Evolutionary conservation across 805 yeast genomes (phyloP).

Genomic region (Hanseniaspora valbyensis): DNA sequence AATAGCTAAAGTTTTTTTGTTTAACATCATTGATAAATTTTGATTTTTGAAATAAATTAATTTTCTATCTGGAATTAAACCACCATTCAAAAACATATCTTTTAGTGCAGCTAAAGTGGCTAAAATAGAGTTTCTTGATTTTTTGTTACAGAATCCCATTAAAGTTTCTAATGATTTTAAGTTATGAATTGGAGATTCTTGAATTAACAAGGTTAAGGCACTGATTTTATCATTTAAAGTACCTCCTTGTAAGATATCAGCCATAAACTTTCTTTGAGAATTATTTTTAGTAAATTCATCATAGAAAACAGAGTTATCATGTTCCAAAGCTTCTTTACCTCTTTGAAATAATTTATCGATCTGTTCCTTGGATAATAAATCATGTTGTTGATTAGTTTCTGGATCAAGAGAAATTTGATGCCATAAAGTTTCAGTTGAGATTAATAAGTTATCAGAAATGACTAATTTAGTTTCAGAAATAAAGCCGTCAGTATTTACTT

Average conservation of each 20-base stretch:
- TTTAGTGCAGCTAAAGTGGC: conserved; percentile 82
- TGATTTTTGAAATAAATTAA: conserved; percentile 70
- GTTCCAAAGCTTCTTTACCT: conserved; percentile 54
- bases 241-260: conserved; percentile 83
- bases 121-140: conserved; percentile 83
- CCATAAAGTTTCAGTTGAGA: conserved; percentile 68
- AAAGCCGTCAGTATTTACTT: conserved; percentile 27
- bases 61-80: conserved; percentile 72
- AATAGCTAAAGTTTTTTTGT: conserved; percentile 51
- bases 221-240: conserved; percentile 90
- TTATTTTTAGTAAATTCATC: conserved; percentile 64
- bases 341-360: conserved; percentile 50
- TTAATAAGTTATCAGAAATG: conserved; percentile 41
- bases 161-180: conserved; percentile 71
- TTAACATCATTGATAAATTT: conserved; percentile 36
- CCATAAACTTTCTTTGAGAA: conserved; percentile 76
- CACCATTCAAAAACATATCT: conserved; percentile 73
- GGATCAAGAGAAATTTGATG: conserved; percentile 44
- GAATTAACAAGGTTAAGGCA: conserved; percentile 82
- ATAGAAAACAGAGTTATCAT: conserved; percentile 59
- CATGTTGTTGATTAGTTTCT: conserved; percentile 20
- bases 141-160: conserved; percentile 70
- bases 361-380: conserved; percentile 37
- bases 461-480: conserved; percentile 34
- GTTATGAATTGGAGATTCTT: conserved; percentile 91